These are phyloP conservation scores for Simplicillium sp. DNA, from an alignment of 2,329 filamentous ascomycete species.

Conservation along the genomic window DNA sequence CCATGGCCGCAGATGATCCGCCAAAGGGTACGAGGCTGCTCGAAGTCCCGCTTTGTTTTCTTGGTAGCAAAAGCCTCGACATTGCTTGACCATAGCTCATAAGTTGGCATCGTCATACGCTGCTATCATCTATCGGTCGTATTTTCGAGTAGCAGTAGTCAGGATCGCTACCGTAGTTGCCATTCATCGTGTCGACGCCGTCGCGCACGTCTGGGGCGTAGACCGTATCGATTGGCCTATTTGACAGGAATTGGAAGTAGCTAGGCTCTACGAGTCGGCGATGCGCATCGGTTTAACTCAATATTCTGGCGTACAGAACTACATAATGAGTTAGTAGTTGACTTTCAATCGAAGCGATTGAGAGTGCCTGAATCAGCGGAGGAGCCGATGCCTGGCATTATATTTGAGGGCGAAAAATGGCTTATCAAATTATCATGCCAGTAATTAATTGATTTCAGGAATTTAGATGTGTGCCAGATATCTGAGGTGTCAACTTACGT, in stretches of 20 bases:
- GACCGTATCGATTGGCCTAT: conserved; percentile 10
- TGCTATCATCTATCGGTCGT: conserved; percentile 27
- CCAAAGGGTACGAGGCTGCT: conserved; percentile 12
- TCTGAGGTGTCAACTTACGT: too few species aligned
- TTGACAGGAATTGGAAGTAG: conserved; percentile 34
- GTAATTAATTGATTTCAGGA: conserved; percentile 47
- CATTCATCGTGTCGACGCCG: conserved; percentile 13
- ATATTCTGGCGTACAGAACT: conserved; percentile 50
- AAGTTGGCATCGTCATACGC: conserved; percentile 10
- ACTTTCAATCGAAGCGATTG: too few species aligned
- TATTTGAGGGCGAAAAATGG: conserved; percentile 53
- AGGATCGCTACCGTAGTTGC: conserved; percentile 16
- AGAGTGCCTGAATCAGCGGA: conserved; percentile 50
- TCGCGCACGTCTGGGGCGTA: conserved; percentile 15
- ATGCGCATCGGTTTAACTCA: conserved; percentile 53
- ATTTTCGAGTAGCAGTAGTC: conserved; percentile 14
- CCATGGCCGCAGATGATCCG: conserved; percentile 11
- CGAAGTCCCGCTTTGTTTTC: conserved; percentile 10
- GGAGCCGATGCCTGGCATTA: conserved; percentile 54
- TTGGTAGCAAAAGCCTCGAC: conserved; percentile 10
- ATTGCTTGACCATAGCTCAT: conserved; percentile 12
- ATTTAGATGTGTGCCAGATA: too few species aligned
- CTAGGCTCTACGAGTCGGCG: conserved; percentile 50
- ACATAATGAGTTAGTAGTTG: not conserved
- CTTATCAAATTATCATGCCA: conserved; percentile 62